Percentiles rank a stretch among this genome's conserved stretches.
Conservation (phyloP, 2,329 filamentous ascomycete genomes). For the Fusarium nelsonii region DNA sequence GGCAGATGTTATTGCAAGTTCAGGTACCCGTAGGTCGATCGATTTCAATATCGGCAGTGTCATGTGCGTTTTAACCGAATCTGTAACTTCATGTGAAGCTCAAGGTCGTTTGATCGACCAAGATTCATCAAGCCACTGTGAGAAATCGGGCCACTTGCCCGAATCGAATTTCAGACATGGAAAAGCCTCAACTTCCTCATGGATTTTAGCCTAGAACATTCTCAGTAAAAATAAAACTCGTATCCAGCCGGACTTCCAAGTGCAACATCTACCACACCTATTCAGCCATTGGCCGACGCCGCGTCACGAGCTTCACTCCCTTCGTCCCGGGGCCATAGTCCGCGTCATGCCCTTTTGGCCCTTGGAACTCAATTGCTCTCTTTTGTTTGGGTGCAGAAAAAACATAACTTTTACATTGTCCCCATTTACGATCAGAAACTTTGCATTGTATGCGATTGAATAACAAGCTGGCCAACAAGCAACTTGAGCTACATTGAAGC, state of each 20-base stretch:
- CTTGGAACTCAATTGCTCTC: constrained; percentile 26
- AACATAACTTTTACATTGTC: constrained; percentile 19
- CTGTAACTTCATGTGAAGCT: constrained; percentile 17
- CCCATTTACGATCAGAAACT: constrained; percentile 5
- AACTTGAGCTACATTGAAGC: neutral
- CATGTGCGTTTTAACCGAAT: constrained; percentile 23
- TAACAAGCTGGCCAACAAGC: neutral
- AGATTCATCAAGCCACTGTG: constrained; percentile 10
- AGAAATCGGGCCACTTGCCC: neutral
- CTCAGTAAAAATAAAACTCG: constrained; percentile 20
- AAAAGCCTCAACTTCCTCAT: constrained; percentile 20
- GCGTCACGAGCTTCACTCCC: constrained; percentile 40
- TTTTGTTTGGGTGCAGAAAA: constrained; percentile 4
- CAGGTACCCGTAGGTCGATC: constrained; percentile 17
- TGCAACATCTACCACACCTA: constrained; percentile 35
- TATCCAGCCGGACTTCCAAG: constrained; percentile 38
- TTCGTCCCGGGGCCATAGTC: constrained; percentile 32
- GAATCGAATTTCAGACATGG: neutral
- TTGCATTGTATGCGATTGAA: neutral
- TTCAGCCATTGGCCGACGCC: constrained; percentile 33
- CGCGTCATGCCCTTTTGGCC: constrained; percentile 31
- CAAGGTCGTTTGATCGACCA: constrained; percentile 9
- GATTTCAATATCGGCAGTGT: constrained; percentile 18
- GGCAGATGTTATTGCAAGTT: neutral
- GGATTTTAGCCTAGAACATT: constrained; percentile 17